These are phyloP conservation scores for Odontarrhena argentea DNA, from an alignment of 345 rosid genomes.

Conservation along the genomic window DNA sequence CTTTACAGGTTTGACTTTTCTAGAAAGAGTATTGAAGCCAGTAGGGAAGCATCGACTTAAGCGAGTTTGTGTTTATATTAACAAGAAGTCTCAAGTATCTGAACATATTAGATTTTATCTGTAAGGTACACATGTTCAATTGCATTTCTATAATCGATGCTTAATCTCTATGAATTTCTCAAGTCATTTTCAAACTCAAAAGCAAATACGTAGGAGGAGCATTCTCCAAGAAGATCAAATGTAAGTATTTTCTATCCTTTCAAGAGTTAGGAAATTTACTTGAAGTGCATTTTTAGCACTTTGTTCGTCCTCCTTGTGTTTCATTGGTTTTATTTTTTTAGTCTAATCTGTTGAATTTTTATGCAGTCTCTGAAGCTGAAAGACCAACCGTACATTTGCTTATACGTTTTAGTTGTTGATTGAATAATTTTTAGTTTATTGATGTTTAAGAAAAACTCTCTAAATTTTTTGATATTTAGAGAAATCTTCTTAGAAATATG, in stretches of 20 bases:
- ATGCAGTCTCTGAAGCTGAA: no score
- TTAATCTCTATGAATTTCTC: background rate
- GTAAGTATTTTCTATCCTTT: conserved; percentile 21
- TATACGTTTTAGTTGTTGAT: no score
- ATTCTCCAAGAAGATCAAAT: conserved; percentile 44
- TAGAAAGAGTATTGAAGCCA: conserved; percentile 57
- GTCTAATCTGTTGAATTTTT: no score
- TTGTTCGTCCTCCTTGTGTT: no score
- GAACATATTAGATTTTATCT: background rate
- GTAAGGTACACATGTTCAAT: background rate
- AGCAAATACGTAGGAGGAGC: conserved; percentile 47
- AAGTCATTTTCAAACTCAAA: conserved; percentile 45
- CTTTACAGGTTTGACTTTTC: conserved; percentile 84
- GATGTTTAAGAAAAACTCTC: no score
- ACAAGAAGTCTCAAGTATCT: conserved; percentile 4
- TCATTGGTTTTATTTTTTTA: no score
- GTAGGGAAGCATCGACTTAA: conserved; percentile 44
- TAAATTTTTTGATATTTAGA: no score
- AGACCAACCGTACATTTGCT: no score
- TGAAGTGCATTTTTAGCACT: background rate
- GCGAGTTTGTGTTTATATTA: conserved; percentile 1
- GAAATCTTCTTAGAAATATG: no score
- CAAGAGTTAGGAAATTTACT: conserved; percentile 18
- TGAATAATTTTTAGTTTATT: no score
- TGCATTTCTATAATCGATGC: conserved; percentile 3